Percentiles rank a stretch among this genome's conserved stretches.
Conservation (phyloP, 2,329 filamentous ascomycete species). For the Botrytis elliptica region DNA sequence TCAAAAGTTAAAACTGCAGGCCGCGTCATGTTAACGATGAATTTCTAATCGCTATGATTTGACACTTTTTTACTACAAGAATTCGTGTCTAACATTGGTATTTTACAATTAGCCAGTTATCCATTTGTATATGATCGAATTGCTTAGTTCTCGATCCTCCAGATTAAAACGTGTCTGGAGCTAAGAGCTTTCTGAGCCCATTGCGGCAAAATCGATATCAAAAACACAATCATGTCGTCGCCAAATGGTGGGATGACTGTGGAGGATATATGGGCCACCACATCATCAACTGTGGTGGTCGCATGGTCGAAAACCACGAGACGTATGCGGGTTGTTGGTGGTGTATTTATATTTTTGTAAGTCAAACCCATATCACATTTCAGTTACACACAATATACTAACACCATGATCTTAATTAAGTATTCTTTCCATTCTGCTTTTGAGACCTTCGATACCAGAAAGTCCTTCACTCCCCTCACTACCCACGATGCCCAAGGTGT, state of each 20-base stretch:
- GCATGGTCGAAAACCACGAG: constrained; percentile 37
- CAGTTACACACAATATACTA: constrained; percentile 5
- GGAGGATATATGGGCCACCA: constrained; percentile 36
- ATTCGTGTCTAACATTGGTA: not conserved
- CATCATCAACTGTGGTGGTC: constrained; percentile 26
- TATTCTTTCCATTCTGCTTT: constrained; percentile 29
- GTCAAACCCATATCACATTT: constrained; percentile 11
- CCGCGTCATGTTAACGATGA: constrained; percentile 5
- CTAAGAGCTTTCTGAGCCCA: not conserved
- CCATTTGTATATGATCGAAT: not conserved
- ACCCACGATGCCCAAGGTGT: constrained; percentile 23
- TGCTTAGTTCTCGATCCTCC: not conserved
- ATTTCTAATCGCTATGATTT: not conserved
- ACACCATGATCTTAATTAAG: constrained; percentile 24
- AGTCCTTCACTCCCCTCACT: constrained; percentile 22
- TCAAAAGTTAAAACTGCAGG: not conserved
- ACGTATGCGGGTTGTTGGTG: constrained; percentile 34
- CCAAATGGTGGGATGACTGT: constrained; percentile 33
- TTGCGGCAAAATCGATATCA: not conserved
- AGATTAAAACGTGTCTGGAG: not conserved
- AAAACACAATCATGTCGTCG: constrained; percentile 26
- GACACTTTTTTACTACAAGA: not conserved
- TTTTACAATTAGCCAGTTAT: not conserved
- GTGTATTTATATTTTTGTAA: constrained; percentile 34
- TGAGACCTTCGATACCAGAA: constrained; percentile 31